Base-by-base conservation (phyloP, 345 rosid genomes). In the Noccaea caerulescens region DNA sequence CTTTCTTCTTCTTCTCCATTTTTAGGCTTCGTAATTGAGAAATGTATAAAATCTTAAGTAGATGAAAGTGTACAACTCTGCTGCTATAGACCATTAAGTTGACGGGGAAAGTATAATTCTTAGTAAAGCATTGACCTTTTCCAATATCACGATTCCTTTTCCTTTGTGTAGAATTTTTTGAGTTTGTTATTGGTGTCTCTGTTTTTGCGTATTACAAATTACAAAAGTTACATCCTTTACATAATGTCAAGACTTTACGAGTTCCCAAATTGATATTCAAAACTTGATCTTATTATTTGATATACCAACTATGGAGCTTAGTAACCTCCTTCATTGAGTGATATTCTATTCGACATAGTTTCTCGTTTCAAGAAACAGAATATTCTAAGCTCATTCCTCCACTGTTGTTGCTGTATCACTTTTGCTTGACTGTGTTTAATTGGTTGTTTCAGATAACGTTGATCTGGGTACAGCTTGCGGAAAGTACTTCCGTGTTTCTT, bases 391-490 rank as follows among this genome's bases (percentile, higher is more conserved):
- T 50, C 11, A 10, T 46, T 60, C n/a, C 9, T 37, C 10, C 0
- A 3, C 27, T 39, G 1, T 47, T 47, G 1, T 0, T 58, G 2
- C 0, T 10, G 8, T 64, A 9, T 73, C 10, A 9, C 8, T 38
- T 18, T 18, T 30, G 56, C 47, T 53, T 75, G 38, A 51, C 57
- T 75, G 27, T 72, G 33, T 63, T 53, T 6, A 11, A 43, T 4
- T 42, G 3, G 42, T 57, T 80, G 42, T 57, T 80, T 23, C 85
- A 84, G 89, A 85, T 59, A 89, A 89, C 27, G 90, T 85, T 10
- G 92, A 87, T 63, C 67, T 89, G 72, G 92, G 92, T 10, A 87
- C 92, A 30, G 90, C 92, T 27, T 89, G 92, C 0, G 96, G 96
- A 14, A 87, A 89, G 83, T 83, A 84, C 69, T 89, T 76, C 80